Base-by-base conservation (phyloP, 768 basidiomycete species). In the Multifurca ochricompacta region DNA sequence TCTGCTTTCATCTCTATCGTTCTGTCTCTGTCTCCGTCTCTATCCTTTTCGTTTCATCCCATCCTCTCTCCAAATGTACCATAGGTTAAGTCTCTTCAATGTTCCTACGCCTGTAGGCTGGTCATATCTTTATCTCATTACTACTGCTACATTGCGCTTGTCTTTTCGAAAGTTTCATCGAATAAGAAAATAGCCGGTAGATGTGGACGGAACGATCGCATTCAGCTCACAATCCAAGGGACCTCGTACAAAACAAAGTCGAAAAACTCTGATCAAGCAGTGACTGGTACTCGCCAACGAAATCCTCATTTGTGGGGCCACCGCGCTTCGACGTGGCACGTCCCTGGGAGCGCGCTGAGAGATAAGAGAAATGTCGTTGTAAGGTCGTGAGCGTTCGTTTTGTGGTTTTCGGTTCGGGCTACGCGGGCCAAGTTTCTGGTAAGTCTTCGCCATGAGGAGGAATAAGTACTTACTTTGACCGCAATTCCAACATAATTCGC, bases 171-270 rank as follows among this genome's bases (percentile, higher is more conserved):
- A 37, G 32, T 32, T 47, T 47, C 34, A 36, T 19, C 34, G 40
- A 57, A 57, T 57, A 52, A 52, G 39, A 57, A 48, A 51, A 42
- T 42, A 50, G 50, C 50, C 41, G 6, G 34, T 45, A 59, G 48
- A 57, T 27, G 16, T 51, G 48, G 50, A 51, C 30, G 56, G 43
- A 46, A 51, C 30, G 56, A 36, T 49, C 54, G 48, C 34, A 11
- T 51, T 74, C 74, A 85, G 62, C 80, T 76, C 35, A 85, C 72
- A 62, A 96, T 87, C 87, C 88, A 92, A 30, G 91, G 91, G 49
- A 99, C 80, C 68, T 97, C 95, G 66, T 85, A 94, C 65, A 95
- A 66, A 21, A 97, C 91, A 64, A 97, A 99, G 69, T 95, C 91
- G 67, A 87, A 92, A 67, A 87, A 89, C 68, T 99, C 67, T 94